Percentiles rank a stretch among this genome's conserved stretches.
Conservation (phyloP, 1,284 basidiomycete species). For the Megacollybia platyphylla region DNA sequence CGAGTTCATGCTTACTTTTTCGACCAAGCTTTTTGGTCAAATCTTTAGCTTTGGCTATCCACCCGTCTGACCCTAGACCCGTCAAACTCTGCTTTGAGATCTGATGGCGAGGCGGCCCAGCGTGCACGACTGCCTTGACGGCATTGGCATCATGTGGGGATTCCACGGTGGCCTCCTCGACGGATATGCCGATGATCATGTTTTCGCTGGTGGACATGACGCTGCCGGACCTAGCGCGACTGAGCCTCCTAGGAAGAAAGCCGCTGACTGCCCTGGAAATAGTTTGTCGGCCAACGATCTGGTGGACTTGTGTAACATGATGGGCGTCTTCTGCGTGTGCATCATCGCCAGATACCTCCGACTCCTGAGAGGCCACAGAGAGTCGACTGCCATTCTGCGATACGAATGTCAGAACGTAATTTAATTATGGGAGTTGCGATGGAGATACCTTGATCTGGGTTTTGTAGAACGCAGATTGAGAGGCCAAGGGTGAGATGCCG, state of each 20-base stretch:
- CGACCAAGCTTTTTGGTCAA: slow-evolving; percentile 36
- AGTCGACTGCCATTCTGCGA: slow-evolving; percentile 32
- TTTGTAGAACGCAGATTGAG: slow-evolving; percentile 37
- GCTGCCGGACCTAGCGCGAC: slow-evolving; percentile 31
- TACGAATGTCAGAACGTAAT: slow-evolving; percentile 7
- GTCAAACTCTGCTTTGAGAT: slow-evolving; percentile 24
- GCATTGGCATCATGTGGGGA: slow-evolving; percentile 15
- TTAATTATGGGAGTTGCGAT: slow-evolving; percentile 3
- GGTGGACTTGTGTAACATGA: slow-evolving; percentile 44
- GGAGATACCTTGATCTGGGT: slow-evolving; percentile 28
- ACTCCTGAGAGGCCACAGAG: slow-evolving; percentile 34
- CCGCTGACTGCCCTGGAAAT: slow-evolving; percentile 35
- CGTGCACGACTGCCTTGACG: slow-evolving; percentile 22
- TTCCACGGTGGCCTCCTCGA: slow-evolving; percentile 42
- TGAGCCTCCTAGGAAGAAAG: slow-evolving; percentile 39
- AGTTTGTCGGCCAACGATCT: slow-evolving; percentile 35
- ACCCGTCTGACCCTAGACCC: slow-evolving; percentile 11
- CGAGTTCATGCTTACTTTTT: slow-evolving; percentile 21
- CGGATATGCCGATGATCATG: slow-evolving; percentile 32
- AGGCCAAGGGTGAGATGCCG: slow-evolving; percentile 21
- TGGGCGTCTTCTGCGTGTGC: slow-evolving; percentile 29
- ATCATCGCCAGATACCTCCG: slow-evolving; percentile 21
- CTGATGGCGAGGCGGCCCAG: slow-evolving; percentile 20
- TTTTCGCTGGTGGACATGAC: slow-evolving; percentile 20
- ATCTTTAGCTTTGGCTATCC: slow-evolving; percentile 35